Conservation (phyloP, 345 rosid genomes). For the Viola odorata region DNA sequence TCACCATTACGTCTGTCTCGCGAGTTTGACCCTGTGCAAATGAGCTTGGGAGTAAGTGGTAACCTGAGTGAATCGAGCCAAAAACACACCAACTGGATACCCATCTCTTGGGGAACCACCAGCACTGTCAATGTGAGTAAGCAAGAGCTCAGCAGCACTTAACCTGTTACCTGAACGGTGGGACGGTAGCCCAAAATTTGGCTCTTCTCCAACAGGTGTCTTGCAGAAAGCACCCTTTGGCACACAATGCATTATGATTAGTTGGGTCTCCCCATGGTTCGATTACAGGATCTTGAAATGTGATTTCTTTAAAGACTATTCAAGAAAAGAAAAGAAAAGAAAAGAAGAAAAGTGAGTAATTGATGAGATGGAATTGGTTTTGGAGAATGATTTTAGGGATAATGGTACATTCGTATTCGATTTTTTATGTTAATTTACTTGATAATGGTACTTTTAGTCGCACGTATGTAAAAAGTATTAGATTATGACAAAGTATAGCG, state of each 20-base stretch:
- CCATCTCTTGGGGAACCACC: conserved; percentile 11
- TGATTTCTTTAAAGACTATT: too few relatives aligned
- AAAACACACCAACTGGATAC: too few relatives aligned
- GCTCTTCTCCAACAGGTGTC: conserved; percentile 61
- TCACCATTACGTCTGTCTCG: conserved; percentile 50
- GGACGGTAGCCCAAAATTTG: conserved; percentile 40
- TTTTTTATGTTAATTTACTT: too few relatives aligned
- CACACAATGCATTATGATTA: background rate
- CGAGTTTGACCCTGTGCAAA: conserved; percentile 37
- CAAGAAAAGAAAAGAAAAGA: too few relatives aligned
- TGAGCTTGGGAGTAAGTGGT: conserved; percentile 31
- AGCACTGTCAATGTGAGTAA: conserved; percentile 17
- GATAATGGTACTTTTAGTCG: too few relatives aligned
- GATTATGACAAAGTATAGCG: too few relatives aligned
- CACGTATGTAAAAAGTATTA: too few relatives aligned
- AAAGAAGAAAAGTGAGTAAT: too few relatives aligned
- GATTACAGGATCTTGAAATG: background rate
- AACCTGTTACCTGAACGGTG: conserved; percentile 29
- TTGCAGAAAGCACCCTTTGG: conserved; percentile 44
- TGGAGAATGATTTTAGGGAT: too few relatives aligned
- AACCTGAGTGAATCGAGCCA: conserved; percentile 17
- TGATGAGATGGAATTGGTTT: too few relatives aligned
- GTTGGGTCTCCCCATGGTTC: background rate
- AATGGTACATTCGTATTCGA: too few relatives aligned
- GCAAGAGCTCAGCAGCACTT: conserved; percentile 26